phyloP scores from a whole-genome alignment of 371 early-diverging fungal species.

The Thermomucor indicae-seudaticae region DNA sequence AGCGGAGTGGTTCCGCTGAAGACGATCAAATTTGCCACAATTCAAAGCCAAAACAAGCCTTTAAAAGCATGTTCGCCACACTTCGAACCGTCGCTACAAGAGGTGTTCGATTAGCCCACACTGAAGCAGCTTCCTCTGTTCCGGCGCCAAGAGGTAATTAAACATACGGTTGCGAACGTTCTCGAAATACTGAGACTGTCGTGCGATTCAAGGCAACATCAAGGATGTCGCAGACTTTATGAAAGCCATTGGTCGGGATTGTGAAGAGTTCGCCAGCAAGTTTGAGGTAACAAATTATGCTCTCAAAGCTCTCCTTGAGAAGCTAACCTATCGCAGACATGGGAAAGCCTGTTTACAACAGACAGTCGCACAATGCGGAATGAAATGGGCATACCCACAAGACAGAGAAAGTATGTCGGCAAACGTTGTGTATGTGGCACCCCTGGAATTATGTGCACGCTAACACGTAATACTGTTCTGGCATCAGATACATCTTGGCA shows the following conservation, averaged over 20 bases:
- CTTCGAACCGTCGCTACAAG: conserved; percentile 2
- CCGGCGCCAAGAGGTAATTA: conserved; percentile 21
- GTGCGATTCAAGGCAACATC: conserved; percentile 33
- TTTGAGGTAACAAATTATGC: conserved; percentile 36
- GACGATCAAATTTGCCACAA: too few species aligned
- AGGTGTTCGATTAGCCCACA: conserved; percentile 21
- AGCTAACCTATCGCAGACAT: conserved; percentile 28
- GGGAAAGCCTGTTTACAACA: conserved; percentile 60
- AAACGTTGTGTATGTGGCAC: neutral
- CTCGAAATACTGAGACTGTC: neutral
- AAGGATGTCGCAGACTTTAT: conserved; percentile 43
- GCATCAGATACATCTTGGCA: conserved; percentile 11
- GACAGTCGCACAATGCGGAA: conserved; percentile 44
- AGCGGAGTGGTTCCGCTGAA: too few species aligned
- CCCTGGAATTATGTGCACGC: neutral
- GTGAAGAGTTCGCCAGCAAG: conserved; percentile 52
- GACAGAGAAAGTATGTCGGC: conserved; percentile 17
- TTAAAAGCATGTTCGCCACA: conserved; percentile 3
- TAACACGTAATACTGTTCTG: neutral
- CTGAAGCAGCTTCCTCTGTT: conserved; percentile 5
- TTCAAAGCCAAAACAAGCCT: too few species aligned
- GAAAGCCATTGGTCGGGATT: conserved; percentile 57
- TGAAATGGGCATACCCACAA: conserved; percentile 26
- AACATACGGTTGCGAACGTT: neutral
- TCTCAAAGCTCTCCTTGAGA: neutral